Conservation (phyloP, 2,329 filamentous ascomycete genomes). For the Arthroderma sp. region DNA sequence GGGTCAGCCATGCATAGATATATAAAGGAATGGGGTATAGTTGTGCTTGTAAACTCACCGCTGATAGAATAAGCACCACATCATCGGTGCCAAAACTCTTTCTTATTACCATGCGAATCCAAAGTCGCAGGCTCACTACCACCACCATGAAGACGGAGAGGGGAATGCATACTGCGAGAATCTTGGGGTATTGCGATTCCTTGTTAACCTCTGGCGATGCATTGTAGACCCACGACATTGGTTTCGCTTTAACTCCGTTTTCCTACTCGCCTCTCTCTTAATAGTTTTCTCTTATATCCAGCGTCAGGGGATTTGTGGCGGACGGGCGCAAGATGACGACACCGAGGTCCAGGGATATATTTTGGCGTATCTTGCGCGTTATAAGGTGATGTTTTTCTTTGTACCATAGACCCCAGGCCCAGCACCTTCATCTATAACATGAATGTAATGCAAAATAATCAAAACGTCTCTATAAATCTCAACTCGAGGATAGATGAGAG, state of each 20-base stretch:
- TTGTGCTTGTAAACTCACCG: slow-evolving; percentile 13
- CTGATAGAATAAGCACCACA: slow-evolving; percentile 27
- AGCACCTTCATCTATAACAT: too few relatives aligned
- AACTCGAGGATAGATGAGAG: too few relatives aligned
- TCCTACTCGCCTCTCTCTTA: background rate
- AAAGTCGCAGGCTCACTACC: slow-evolving; percentile 32
- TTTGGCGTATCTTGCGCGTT: too few relatives aligned
- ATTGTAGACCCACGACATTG: slow-evolving; percentile 41
- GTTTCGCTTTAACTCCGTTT: slow-evolving; percentile 4
- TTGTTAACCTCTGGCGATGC: slow-evolving; percentile 35
- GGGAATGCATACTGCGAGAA: slow-evolving; percentile 37
- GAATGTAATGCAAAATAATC: too few relatives aligned
- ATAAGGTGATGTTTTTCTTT: too few relatives aligned
- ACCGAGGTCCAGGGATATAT: too few relatives aligned
- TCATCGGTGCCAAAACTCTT: slow-evolving; percentile 36
- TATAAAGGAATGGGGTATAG: background rate
- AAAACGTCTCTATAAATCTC: too few relatives aligned
- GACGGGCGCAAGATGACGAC: too few relatives aligned
- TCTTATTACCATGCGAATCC: slow-evolving; percentile 29
- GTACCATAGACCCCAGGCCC: too few relatives aligned
- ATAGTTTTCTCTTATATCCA: too few relatives aligned
- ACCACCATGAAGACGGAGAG: slow-evolving; percentile 33
- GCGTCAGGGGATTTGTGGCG: too few relatives aligned
- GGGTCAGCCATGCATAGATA: slow-evolving; percentile 5
- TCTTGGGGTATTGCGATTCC: slow-evolving; percentile 36